Percentiles rank a stretch among this genome's conserved stretches.
Conservation (phyloP, 306 rosid genomes). For the Carpinus fangiana region DNA sequence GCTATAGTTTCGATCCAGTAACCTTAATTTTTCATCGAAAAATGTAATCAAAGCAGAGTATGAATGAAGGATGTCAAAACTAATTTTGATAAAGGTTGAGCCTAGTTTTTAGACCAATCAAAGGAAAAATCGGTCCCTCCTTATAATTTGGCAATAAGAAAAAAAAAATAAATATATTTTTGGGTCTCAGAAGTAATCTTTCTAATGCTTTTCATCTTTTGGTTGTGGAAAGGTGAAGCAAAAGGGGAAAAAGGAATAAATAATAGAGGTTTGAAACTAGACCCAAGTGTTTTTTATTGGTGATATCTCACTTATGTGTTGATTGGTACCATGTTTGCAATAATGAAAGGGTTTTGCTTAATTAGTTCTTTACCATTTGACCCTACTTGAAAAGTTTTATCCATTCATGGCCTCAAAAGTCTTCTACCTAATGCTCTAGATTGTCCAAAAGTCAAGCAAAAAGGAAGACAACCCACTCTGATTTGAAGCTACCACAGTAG, state of each 20-base stretch:
- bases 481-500: neutral
- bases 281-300: neutral
- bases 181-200: neutral
- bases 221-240: neutral
- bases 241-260: neutral
- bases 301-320: too few species aligned
- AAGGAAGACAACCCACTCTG: neutral
- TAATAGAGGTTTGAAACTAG: neutral
- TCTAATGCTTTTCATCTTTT: neutral
- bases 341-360: constrained; percentile 17
- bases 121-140: too few species aligned
- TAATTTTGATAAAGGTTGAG: too few species aligned
- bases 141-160: too few species aligned
- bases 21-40: too few species aligned
- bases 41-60: accelerated
- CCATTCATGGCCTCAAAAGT: constrained; percentile 14
- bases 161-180: too few species aligned
- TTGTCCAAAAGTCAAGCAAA: constrained; percentile 39
- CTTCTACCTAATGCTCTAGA: constrained; percentile 20
- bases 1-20: too few species aligned
- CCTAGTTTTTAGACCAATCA: too few species aligned
- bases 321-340: neutral
- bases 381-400: constrained; percentile 1
- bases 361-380: neutral
- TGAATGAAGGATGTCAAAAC: too few species aligned